Conservation (phyloP, 768 basidiomycete species). For the Mycena vulgaris region DNA sequence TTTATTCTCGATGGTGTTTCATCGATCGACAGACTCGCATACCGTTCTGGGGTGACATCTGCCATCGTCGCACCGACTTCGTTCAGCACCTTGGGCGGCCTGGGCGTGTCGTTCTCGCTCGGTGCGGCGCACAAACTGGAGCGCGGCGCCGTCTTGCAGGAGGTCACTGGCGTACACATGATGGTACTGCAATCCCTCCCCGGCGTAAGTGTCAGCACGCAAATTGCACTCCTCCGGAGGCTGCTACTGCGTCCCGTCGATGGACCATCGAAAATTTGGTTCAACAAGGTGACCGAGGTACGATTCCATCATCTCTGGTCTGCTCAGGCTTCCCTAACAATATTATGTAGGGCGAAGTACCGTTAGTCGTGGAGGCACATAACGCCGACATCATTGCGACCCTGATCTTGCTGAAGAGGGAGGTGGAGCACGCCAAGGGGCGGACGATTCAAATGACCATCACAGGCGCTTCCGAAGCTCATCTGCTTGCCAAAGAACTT, state of each 20-base stretch:
- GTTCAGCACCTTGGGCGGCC: slow-evolving; percentile 68
- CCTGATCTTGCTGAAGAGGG: slow-evolving; percentile 76
- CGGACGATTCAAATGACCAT: slow-evolving; percentile 70
- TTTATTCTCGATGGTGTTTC: slow-evolving; percentile 6
- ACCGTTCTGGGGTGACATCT: slow-evolving; percentile 79
- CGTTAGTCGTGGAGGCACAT: slow-evolving; percentile 81
- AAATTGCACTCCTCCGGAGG: slow-evolving; percentile 80
- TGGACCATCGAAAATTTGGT: slow-evolving; percentile 59
- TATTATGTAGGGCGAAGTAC: slow-evolving; percentile 69
- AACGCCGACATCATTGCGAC: slow-evolving; percentile 90
- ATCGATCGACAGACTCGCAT: slow-evolving; percentile 66
- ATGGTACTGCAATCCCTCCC: slow-evolving; percentile 64
- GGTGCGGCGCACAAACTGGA: slow-evolving; percentile 73
- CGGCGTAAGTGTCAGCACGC: slow-evolving; percentile 80
- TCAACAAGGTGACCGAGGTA: slow-evolving; percentile 63
- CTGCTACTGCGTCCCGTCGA: slow-evolving; percentile 66
- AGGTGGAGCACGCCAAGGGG: slow-evolving; percentile 67
- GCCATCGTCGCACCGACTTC: slow-evolving; percentile 75
- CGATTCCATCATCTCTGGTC: neutral
- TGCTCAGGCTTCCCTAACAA: neutral
- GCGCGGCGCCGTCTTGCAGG: slow-evolving; percentile 74
- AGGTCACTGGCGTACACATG: slow-evolving; percentile 78
- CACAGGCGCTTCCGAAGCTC: slow-evolving; percentile 76
- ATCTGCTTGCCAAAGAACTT: slow-evolving; percentile 79
- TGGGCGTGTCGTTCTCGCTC: slow-evolving; percentile 78